Conservation (phyloP, 805 yeast species). For the Candida coleopterorum region DNA sequence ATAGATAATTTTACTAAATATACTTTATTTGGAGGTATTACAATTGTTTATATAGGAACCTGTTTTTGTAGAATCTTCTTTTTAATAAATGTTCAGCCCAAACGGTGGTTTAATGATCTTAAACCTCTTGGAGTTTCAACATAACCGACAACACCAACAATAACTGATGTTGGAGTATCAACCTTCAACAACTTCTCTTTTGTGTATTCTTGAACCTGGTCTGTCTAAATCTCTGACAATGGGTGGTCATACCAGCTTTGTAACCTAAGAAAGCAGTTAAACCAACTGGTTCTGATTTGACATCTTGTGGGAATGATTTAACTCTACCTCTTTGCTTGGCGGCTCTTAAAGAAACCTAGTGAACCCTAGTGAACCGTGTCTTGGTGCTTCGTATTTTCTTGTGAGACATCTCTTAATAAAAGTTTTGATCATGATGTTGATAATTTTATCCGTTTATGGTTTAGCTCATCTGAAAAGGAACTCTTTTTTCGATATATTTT, state of each 20-base stretch:
- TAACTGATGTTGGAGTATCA: conserved; percentile 98
- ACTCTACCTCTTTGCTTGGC: conserved; percentile 97
- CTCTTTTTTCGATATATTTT: conserved; percentile 22
- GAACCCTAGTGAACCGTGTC: conserved; percentile 99
- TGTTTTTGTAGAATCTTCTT: conserved; percentile 99
- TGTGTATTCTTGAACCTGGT: conserved; percentile 99
- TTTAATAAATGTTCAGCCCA: conserved; percentile 99
- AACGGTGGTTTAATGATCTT: conserved; percentile 98
- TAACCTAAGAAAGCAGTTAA: conserved; percentile 99
- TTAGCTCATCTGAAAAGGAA: background rate
- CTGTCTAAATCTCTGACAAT: conserved; percentile 99
- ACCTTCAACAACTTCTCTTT: conserved; percentile 99
- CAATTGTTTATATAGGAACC: too few relatives aligned
- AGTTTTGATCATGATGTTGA: too few relatives aligned
- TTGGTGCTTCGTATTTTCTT: conserved; percentile 99
- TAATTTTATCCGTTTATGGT: background rate
- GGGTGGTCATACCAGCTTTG: conserved; percentile 99
- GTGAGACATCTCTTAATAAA: conserved; percentile 78
- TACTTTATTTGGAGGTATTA: too few relatives aligned
- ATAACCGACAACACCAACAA: conserved; percentile 99
- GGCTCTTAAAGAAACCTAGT: conserved; percentile 99
- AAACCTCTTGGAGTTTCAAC: conserved; percentile 99
- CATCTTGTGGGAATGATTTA: conserved; percentile 99
- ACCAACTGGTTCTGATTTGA: conserved; percentile 95
- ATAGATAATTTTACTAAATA: too few relatives aligned